Conservation (phyloP, 108 stramenopile genomes). For the Nannochloropsis salina region DNA sequence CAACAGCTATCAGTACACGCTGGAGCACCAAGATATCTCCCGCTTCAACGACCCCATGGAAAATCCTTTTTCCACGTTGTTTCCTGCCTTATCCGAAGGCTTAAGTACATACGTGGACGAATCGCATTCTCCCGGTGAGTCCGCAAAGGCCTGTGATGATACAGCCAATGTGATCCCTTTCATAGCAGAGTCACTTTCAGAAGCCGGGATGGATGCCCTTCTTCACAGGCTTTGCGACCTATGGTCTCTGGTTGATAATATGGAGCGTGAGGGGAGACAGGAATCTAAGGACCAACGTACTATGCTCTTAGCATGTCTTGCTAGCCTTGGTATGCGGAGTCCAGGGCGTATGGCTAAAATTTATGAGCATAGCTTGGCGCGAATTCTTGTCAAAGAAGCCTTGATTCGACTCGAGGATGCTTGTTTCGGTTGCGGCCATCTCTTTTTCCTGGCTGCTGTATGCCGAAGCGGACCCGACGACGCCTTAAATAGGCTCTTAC, state of each 20-base stretch:
- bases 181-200: background rate
- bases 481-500: background rate
- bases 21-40: slow-evolving; percentile 13
- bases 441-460: background rate
- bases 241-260: background rate
- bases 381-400: background rate
- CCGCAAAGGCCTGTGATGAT: background rate
- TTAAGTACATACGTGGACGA: background rate
- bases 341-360: background rate
- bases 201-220: background rate
- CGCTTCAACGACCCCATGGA: background rate
- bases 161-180: background rate
- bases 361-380: background rate
- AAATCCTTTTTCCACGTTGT: background rate
- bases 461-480: background rate
- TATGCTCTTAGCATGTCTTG: background rate
- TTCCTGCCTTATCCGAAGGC: background rate
- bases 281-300: background rate
- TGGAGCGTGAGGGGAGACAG: background rate
- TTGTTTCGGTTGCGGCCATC: background rate
- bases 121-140: background rate
- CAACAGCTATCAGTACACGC: background rate
- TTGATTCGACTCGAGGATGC: background rate
- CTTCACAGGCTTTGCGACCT: background rate
- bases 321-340: background rate